phyloP scores from a whole-genome alignment of 2,329 filamentous ascomycete genomes.

The Apiospora pterosperma region DNA sequence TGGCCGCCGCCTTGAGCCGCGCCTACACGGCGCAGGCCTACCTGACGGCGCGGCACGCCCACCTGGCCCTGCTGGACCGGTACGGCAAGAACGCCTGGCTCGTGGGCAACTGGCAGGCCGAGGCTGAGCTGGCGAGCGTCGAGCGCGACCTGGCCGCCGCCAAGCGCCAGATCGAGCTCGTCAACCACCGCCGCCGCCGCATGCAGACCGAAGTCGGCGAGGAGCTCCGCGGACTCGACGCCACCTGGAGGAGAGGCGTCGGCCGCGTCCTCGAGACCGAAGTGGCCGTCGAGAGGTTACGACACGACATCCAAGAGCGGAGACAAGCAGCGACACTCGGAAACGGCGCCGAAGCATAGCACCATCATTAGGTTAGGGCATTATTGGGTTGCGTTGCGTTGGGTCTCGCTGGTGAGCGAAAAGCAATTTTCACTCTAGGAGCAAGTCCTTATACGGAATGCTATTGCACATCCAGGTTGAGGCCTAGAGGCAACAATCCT shows the following conservation, averaged over 20 bases:
- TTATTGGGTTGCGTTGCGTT: neutral
- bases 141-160: slow-evolving; percentile 72
- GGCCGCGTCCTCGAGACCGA: slow-evolving; percentile 82
- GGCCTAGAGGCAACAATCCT: neutral
- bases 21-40: slow-evolving; percentile 50
- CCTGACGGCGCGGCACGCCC: slow-evolving; percentile 45
- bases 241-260: slow-evolving; percentile 76
- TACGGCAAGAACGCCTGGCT: slow-evolving; percentile 92
- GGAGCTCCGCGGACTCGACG: slow-evolving; percentile 72
- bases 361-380: neutral
- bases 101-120: slow-evolving; percentile 75
- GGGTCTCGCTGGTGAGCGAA: neutral
- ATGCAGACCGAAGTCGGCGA: slow-evolving; percentile 68
- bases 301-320: slow-evolving; percentile 62
- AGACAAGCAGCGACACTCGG: slow-evolving; percentile 36
- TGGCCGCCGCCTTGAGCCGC: slow-evolving; percentile 61
- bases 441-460: neutral
- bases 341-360: neutral
- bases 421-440: neutral
- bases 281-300: slow-evolving; percentile 72
- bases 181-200: slow-evolving; percentile 67
- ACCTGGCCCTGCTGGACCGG: slow-evolving; percentile 71
- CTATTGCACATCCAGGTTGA: neutral
- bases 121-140: slow-evolving; percentile 64
- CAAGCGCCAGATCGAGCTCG: slow-evolving; percentile 66